Conservation (phyloP, 1,139 yeast species). For the Blastobotrys raffinosifermentans region DNA sequence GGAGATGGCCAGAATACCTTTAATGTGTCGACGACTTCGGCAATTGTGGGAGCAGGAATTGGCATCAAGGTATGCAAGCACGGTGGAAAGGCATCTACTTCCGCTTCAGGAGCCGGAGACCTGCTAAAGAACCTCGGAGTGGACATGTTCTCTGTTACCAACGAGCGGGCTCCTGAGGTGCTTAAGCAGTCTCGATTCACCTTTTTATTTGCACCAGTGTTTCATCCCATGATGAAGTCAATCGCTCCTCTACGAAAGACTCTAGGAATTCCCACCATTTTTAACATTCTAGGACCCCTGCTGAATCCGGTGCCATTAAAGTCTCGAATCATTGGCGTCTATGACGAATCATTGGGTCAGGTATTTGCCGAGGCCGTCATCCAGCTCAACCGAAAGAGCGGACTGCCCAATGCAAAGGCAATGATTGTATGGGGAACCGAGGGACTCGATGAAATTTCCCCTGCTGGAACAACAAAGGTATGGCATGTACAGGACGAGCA, state of each 20-base stretch:
- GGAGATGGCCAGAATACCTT: slow-evolving; percentile 98
- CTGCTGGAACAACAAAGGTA: slow-evolving; percentile 70
- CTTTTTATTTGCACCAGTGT: slow-evolving; percentile 87
- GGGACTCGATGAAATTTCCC: slow-evolving; percentile 90
- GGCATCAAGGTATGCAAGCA: slow-evolving; percentile 80
- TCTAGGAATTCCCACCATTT: slow-evolving; percentile 85
- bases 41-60: slow-evolving; percentile 90
- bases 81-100: slow-evolving; percentile 95
- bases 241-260: slow-evolving; percentile 73
- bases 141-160: slow-evolving; percentile 62
- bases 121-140: slow-evolving; percentile 71
- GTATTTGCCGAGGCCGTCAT: slow-evolving; percentile 80
- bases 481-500: slow-evolving; percentile 52
- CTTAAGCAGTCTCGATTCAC: slow-evolving; percentile 54
- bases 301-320: slow-evolving; percentile 83
- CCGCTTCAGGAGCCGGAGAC: slow-evolving; percentile 91
- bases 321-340: slow-evolving; percentile 85
- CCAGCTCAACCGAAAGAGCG: slow-evolving; percentile 45
- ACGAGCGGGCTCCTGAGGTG: slow-evolving; percentile 57
- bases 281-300: slow-evolving; percentile 88
- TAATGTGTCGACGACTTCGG: slow-evolving; percentile 91
- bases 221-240: slow-evolving; percentile 87
- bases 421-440: slow-evolving; percentile 89
- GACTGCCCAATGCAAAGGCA: slow-evolving; percentile 45
- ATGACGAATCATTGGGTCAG: slow-evolving; percentile 68